These are phyloP conservation scores for Turnera subulata DNA, from an alignment of 345 rosid genomes.

Conservation along the genomic window DNA sequence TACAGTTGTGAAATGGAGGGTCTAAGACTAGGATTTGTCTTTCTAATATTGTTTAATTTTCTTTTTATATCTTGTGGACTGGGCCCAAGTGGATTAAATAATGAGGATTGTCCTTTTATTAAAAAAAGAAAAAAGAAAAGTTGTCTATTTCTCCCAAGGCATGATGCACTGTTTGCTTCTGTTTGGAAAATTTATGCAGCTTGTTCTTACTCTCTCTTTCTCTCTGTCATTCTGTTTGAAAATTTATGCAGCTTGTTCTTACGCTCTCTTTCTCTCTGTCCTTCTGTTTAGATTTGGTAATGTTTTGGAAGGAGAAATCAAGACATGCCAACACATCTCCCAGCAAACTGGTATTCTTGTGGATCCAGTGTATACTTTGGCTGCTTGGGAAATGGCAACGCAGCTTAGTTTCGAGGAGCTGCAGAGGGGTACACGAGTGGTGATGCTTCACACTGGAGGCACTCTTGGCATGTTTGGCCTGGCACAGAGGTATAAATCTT, in stretches of 20 bases:
- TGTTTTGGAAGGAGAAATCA: conserved; percentile 71
- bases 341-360: conserved; percentile 70
- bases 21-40: too few species aligned
- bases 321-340: conserved; percentile 60
- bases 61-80: too few species aligned
- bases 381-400: conserved; percentile 71
- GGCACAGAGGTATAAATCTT: conserved; percentile 83
- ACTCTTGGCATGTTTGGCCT: conserved; percentile 80
- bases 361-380: conserved; percentile 85
- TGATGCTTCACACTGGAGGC: conserved; percentile 89
- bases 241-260: not conserved
- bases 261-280: not conserved
- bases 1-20: too few species aligned
- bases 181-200: too few species aligned
- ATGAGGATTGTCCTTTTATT: too few species aligned
- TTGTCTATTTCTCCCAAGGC: too few species aligned
- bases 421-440: conserved; percentile 32
- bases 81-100: too few species aligned
- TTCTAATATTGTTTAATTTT: too few species aligned
- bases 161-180: too few species aligned
- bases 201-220: too few species aligned
- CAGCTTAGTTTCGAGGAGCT: conserved; percentile 32
- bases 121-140: too few species aligned
- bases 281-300: conserved; percentile 60
- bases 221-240: too few species aligned